Conservation (phyloP, 169 alveolate species). For the Eimeria maxima region DNA sequence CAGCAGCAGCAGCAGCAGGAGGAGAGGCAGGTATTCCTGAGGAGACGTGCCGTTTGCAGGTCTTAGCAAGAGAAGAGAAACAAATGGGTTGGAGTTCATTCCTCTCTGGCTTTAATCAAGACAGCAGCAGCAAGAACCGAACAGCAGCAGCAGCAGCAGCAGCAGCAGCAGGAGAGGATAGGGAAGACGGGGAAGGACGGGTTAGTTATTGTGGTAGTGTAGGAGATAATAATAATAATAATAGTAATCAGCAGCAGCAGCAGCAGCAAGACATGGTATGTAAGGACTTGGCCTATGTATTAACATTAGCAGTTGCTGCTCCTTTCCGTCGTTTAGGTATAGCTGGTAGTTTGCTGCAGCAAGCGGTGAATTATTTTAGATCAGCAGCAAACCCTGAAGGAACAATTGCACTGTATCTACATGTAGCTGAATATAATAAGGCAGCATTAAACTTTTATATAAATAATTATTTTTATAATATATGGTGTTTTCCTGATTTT, state of each 20-base stretch:
- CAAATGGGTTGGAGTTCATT: background rate
- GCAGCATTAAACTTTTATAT: slow-evolving; percentile 14
- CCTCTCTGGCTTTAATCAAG: background rate
- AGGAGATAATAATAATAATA: background rate
- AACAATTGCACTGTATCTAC: slow-evolving; percentile 37
- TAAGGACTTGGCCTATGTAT: slow-evolving; percentile 10
- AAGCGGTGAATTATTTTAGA: background rate
- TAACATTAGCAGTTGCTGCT: slow-evolving; percentile 31
- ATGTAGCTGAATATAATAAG: background rate
- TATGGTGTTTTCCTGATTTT: background rate
- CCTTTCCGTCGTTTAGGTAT: slow-evolving; percentile 22
- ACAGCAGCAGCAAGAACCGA: background rate
- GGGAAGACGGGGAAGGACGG: too few relatives aligned
- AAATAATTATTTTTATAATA: background rate
- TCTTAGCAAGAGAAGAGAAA: background rate
- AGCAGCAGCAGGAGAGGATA: background rate
- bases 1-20: background rate
- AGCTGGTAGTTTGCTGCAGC: slow-evolving; percentile 29
- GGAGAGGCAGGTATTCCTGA: background rate
- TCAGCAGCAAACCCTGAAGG: background rate
- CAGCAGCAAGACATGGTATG: background rate
- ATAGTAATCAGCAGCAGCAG: background rate
- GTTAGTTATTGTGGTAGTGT: background rate
- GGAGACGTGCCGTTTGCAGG: slow-evolving; percentile 7
- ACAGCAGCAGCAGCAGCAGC: too few relatives aligned